phyloP scores from a whole-genome alignment of 352 stramenopile genomes.

The Aphanomyces astaci region DNA sequence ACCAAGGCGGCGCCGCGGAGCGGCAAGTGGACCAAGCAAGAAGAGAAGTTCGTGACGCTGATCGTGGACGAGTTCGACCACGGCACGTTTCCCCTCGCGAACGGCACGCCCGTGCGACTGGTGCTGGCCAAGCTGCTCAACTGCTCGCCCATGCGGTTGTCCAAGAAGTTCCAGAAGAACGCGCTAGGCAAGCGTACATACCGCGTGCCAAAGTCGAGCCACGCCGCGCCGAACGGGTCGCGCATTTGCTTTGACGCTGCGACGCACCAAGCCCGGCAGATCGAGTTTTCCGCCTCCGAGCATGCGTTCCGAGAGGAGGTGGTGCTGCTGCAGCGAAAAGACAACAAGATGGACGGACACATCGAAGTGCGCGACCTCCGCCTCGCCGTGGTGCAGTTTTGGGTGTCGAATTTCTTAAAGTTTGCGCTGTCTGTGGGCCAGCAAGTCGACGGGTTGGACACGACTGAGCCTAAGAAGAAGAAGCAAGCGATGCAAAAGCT shows the following conservation, averaged over 20 bases:
- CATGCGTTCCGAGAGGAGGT: conserved; percentile 74
- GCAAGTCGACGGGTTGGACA: conserved; percentile 57
- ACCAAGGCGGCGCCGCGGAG: conserved; percentile 55
- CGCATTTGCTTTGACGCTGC: conserved; percentile 54
- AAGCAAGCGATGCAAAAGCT: conserved; percentile 72
- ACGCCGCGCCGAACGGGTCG: conserved; percentile 39
- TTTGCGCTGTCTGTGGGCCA: conserved; percentile 70
- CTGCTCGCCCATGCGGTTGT: conserved; percentile 83
- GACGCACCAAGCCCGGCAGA: conserved; percentile 57
- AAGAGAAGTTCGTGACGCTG: conserved; percentile 80
- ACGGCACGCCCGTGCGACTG: conserved; percentile 75
- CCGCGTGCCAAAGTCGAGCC: conserved; percentile 54
- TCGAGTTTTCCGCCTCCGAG: conserved; percentile 62
- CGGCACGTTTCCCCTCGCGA: conserved; percentile 59
- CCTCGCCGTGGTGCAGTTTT: conserved; percentile 77
- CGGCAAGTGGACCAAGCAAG: conserved; percentile 76
- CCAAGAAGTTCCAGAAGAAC: conserved; percentile 87
- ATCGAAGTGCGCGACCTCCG: conserved; percentile 63
- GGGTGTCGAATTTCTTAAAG: conserved; percentile 78
- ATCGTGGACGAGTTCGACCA: conserved; percentile 79
- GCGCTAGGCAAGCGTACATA: conserved; percentile 81
- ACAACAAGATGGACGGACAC: conserved; percentile 73
- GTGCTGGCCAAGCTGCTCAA: conserved; percentile 81
- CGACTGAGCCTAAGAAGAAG: conserved; percentile 76
- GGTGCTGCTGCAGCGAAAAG: conserved; percentile 66